Evolutionary conservation across 164 flowering plant genomes (phyloP), one percentile per base, ranked within the genome.

Genomic region (Berberis thunbergii): DNA sequence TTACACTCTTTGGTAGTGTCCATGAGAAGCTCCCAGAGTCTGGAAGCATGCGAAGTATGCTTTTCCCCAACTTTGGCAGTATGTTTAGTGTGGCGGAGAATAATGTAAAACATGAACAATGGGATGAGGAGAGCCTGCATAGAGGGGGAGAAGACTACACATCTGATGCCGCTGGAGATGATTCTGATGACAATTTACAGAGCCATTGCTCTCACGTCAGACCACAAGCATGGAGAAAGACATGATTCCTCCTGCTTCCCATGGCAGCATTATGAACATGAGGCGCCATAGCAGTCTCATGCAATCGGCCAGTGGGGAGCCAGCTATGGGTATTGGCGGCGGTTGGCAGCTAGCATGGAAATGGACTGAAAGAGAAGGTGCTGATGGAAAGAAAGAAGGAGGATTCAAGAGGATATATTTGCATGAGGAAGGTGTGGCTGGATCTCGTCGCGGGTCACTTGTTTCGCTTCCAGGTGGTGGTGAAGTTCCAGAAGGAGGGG

Each of bases 1-100:
- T 93, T 45, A 83, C 92, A 43, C 82, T 93, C 56, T 90, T 93
- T 70, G 96, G 91, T 9, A 88, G 91, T 63, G 81, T 93, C 61
- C 97, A 93, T 65, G 98, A 93, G 63, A 93, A 86, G 74, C 74
- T 88, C n/a, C 96, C 95, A 6, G 88, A 84, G 48, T 72, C 75
- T 26, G 86, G 88, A 75, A 78, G 85, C 64, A 80, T 77, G 79
- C 67, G 79, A 42, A 81, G 84, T 69, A 77, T 68, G 64, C 76
- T 80, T 39, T 81, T 84, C 61, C 80, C 88, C 49, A 79, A 81
- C 70, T 78, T 74, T 61, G 85, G 84, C 41, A 82, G 86, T 76
- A 82, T 82, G 86, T 70, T 78, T 42, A 81, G 77, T 67, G 66
- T 64, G 56, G 81, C 77, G 39, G 86, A 69, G 45, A 74, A 72